Evolutionary conservation across 2,329 filamentous ascomycete genomes (phyloP).

Genomic region (Phialophora chinensis): DNA sequence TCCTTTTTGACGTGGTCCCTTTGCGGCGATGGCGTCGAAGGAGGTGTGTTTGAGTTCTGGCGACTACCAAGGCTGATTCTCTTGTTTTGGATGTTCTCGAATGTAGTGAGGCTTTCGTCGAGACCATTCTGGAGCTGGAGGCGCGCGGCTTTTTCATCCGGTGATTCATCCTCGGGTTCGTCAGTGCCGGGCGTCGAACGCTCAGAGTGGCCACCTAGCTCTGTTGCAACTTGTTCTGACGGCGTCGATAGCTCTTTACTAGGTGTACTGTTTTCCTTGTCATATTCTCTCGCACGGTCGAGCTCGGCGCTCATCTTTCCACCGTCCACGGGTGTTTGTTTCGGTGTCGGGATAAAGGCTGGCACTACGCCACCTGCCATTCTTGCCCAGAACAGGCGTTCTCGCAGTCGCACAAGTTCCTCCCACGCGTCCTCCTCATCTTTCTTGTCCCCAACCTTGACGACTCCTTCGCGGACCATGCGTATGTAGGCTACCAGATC

Average conservation of each 20-base stretch:
- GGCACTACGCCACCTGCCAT: conserved; percentile 91
- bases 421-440: conserved; percentile 92
- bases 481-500: conserved; percentile 91
- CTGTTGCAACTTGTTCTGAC: conserved; percentile 5
- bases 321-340: conserved; percentile 32
- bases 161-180: conserved; percentile 19
- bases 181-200: conserved; percentile 21
- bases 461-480: conserved; percentile 90
- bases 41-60: conserved; percentile 28
- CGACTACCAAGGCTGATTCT: conserved; percentile 19
- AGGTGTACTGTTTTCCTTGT: conserved; percentile 25
- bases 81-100: conserved; percentile 36
- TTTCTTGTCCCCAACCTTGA: conserved; percentile 73
- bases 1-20: conserved; percentile 27
- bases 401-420: conserved; percentile 84
- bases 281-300: conserved; percentile 12
- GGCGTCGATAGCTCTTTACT: not conserved
- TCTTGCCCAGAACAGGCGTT: conserved; percentile 96
- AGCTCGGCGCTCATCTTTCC: conserved; percentile 23
- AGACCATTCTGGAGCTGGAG: conserved; percentile 35
- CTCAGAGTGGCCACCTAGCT: not conserved
- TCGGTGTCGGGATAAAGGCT: conserved; percentile 48
- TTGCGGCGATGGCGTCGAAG: conserved; percentile 32
- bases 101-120: conserved; percentile 38
- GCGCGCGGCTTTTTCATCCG: conserved; percentile 24